Evolutionary conservation across 129 eudicot species (phyloP).

Genomic region (Centrapalus pauciflorus): DNA sequence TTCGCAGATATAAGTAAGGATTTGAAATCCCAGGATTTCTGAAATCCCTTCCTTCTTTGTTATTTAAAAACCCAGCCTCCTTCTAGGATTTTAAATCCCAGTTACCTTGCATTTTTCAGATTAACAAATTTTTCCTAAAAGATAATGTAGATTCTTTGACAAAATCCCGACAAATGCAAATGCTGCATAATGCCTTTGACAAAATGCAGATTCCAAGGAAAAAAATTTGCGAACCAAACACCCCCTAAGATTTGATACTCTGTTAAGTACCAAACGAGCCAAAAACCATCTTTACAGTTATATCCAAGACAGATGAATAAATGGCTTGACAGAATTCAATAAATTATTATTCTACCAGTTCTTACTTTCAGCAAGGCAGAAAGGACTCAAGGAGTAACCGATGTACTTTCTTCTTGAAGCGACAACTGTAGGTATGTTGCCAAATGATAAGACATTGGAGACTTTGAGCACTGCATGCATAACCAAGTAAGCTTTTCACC

Average conservation of each 20-base stretch:
- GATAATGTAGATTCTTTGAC: too few relatives aligned
- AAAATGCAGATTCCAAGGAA: too few relatives aligned
- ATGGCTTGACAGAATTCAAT: neutral
- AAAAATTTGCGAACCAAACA: too few relatives aligned
- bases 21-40: too few relatives aligned
- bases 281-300: neutral
- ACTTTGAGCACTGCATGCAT: neutral
- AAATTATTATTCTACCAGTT: neutral
- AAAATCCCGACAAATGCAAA: too few relatives aligned
- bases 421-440: neutral
- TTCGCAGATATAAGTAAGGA: too few relatives aligned
- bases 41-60: too few relatives aligned
- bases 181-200: too few relatives aligned
- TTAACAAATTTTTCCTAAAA: too few relatives aligned
- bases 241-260: neutral
- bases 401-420: neutral
- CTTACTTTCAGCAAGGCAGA: slow-evolving; percentile 5
- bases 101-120: too few relatives aligned
- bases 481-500: neutral
- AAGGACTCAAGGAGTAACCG: neutral
- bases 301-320: neutral
- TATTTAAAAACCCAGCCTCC: too few relatives aligned
- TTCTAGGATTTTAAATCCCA: too few relatives aligned
- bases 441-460: neutral
- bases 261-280: neutral